Conservation (phyloP, 1,284 basidiomycete species). For the Wallemia ichthyophaga region DNA sequence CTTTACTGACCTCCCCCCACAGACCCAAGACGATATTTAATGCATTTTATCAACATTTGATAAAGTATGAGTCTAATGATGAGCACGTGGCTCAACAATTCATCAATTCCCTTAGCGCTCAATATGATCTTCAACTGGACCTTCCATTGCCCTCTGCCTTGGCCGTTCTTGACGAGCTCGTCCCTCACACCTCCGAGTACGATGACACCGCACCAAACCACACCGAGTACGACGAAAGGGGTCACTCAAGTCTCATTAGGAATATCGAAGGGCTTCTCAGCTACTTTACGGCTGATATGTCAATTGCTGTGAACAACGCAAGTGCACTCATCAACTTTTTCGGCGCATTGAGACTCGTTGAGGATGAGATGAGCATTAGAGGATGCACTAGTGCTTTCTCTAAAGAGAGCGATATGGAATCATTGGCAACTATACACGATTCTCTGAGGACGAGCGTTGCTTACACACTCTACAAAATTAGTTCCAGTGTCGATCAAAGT, state of each 20-base stretch:
- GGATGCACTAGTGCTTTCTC: not conserved
- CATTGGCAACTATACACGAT: not conserved
- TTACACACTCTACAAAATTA: not conserved
- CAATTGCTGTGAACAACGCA: not conserved
- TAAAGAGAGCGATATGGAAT: not conserved
- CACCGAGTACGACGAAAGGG: not conserved
- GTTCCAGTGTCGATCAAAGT: not conserved
- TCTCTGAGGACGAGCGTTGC: not conserved
- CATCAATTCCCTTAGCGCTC: conserved; percentile 4
- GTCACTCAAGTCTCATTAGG: not conserved
- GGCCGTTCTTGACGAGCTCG: conserved; percentile 11
- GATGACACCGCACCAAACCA: not conserved
- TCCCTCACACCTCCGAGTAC: conserved; percentile 12
- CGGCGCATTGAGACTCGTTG: not conserved
- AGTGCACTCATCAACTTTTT: not conserved
- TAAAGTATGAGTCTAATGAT: not conserved
- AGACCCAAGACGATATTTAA: not conserved
- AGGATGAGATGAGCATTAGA: not conserved
- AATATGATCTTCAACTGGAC: conserved; percentile 5
- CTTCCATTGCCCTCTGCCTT: conserved; percentile 7
- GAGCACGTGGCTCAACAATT: not conserved
- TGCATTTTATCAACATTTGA: not conserved
- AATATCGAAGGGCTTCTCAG: not conserved
- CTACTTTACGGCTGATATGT: not conserved
- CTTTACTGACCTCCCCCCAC: not conserved